Evolutionary conservation across 164 flowering plant species (phyloP).

Genomic region (Dillenia suffruticosa): DNA sequence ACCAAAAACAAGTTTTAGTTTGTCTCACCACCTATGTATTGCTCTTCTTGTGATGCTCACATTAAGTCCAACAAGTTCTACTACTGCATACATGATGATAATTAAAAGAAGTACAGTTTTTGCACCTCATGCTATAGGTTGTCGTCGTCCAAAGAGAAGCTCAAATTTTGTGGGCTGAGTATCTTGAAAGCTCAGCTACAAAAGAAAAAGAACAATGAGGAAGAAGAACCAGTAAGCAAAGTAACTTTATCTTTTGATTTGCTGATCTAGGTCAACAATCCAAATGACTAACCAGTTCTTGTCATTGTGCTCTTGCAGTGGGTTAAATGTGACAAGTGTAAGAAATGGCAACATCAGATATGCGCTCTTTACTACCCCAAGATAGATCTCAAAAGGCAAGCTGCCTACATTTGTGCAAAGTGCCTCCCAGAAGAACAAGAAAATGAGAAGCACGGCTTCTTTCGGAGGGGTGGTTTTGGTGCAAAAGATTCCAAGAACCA

Average conservation of each 20-base stretch:
- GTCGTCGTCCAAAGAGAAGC: constrained; percentile 9
- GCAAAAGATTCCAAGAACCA: constrained; percentile 49
- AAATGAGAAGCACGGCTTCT: constrained; percentile 16
- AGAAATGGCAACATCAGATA: constrained; percentile 61
- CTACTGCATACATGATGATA: constrained; percentile 20
- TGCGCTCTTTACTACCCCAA: constrained; percentile 50
- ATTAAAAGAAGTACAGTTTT: constrained; percentile 13
- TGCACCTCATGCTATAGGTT: constrained; percentile 32
- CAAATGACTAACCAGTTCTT: neutral
- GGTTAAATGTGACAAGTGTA: constrained; percentile 59
- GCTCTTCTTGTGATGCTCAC: constrained; percentile 32
- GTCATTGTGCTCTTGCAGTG: constrained; percentile 30
- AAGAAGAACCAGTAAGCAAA: constrained; percentile 42
- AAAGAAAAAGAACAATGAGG: constrained; percentile 30
- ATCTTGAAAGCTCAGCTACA: constrained; percentile 27
- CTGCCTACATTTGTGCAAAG: constrained; percentile 45
- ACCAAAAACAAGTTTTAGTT: constrained; percentile 21
- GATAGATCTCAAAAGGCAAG: constrained; percentile 28
- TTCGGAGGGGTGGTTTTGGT: constrained; percentile 17
- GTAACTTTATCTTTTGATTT: neutral
- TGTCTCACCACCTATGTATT: constrained; percentile 34
- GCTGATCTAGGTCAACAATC: neutral
- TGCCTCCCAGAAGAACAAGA: constrained; percentile 38
- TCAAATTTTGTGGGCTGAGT: constrained; percentile 16
- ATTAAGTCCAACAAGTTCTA: constrained; percentile 25